Base-by-base conservation (phyloP, 176 grass and related monocot species). In the Elymus sibiricus region DNA sequence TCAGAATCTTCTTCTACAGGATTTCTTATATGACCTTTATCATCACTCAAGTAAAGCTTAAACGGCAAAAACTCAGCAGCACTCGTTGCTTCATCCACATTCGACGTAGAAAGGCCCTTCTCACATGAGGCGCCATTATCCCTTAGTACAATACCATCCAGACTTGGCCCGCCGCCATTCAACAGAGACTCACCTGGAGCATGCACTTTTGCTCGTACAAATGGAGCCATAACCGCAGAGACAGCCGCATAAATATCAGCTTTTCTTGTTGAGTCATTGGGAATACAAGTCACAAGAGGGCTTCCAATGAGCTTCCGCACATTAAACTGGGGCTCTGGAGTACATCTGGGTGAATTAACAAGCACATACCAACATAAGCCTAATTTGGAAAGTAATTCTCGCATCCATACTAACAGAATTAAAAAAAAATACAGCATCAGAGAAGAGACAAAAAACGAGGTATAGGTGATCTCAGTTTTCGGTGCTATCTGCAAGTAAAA, bases 281-380 rank as follows among this genome's bases (percentile, higher is more conserved):
- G 61, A 63, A 96, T 90, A 88, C 79, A 96, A 84, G 94, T 96
- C 82, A 99, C 89, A 60, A 99, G 42, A 71, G 97, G 97, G 29
- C 94, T 87, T 70, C 94, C 97, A 73, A 94, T 84, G 70, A 94
- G 90, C 84, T 94, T 99, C 72, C 86, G 64, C 28, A 82, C 13
- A 88, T 62, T 94, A 81, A 90, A 94, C 72, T 90, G 87, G 21
- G 83, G 44, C 46, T 99, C 94, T 28, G 74, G 53, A 70, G 16
- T 63, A 73, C 38, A 90, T 91, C 97, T 99, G 82, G 11, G 70
- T 67, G 28, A 78, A 79, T 63, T 53, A 77, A 83, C 40, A 84
- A 74, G 78, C 64, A 43, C 21, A n/a, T 78, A 78, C 56, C 74
- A 84, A 34, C 9, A 87, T 37, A 86, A 46, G 16, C 24, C 73